A percentile compares a stretch with the other conserved stretches of the same genome.
These are phyloP conservation scores for Scutellaria barbata DNA, from an alignment of 257 asterid species.

Conservation along the genomic window DNA sequence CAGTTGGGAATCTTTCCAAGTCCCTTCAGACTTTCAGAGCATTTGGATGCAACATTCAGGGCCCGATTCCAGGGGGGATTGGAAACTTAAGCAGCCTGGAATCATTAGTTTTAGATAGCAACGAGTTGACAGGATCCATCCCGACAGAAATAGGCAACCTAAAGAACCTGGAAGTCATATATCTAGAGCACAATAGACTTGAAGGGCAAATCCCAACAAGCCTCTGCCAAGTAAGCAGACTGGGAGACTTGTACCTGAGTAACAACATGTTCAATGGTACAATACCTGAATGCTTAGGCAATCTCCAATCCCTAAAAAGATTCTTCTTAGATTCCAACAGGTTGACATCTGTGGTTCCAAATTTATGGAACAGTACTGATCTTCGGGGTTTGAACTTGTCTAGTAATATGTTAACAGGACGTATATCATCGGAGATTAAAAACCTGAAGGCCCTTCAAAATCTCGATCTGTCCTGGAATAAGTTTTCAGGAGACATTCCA, in stretches of 20 bases:
- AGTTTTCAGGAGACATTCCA: conserved; percentile 33
- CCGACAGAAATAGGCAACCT: conserved; percentile 28
- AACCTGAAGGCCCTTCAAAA: conserved; percentile 6
- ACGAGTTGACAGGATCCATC: conserved; percentile 30
- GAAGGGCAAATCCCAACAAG: conserved; percentile 11
- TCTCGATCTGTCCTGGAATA: conserved; percentile 29
- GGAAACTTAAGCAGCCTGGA: conserved; percentile 30
- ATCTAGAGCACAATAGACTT: conserved; percentile 19
- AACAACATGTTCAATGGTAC: conserved; percentile 26
- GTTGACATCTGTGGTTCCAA: conserved; percentile 22
- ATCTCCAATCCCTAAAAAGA: neutral
- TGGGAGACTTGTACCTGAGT: conserved; percentile 27
- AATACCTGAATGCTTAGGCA: conserved; percentile 31
- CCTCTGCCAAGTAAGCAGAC: conserved; percentile 22
- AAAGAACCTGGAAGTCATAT: neutral
- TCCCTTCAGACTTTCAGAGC: conserved; percentile 22
- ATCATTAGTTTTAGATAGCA: neutral
- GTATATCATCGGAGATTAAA: neutral
- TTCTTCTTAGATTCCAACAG: conserved; percentile 32
- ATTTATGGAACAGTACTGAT: conserved; percentile 1
- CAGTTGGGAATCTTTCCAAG: conserved; percentile 28
- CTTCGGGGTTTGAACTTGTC: conserved; percentile 31
- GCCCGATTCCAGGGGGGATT: conserved; percentile 26
- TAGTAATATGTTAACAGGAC: conserved; percentile 25
- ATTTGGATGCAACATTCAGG: conserved; percentile 22